Conservation (phyloP, 1,284 basidiomycete species). For the Tausonia pullulans region DNA sequence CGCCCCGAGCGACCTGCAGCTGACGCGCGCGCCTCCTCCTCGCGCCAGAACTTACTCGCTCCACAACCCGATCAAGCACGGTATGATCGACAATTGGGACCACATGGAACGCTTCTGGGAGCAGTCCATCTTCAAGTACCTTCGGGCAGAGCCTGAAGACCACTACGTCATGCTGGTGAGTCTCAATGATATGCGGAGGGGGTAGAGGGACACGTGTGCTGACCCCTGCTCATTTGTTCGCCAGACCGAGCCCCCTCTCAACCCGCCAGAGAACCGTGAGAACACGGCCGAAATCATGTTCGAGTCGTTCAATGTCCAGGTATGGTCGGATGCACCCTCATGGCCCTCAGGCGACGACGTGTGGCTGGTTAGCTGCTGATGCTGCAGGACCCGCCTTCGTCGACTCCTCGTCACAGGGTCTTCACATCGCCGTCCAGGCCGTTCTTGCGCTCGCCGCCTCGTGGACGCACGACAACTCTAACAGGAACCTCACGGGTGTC, state of each 20-base stretch:
- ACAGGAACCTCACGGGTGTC: constrained; percentile 90
- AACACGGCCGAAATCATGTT: constrained; percentile 99
- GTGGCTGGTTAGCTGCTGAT: constrained; percentile 21
- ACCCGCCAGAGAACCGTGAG: constrained; percentile 96
- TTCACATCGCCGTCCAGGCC: constrained; percentile 98
- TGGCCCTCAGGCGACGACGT: constrained; percentile 20
- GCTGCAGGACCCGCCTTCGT: neutral
- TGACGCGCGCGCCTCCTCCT: neutral
- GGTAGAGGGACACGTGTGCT: neutral
- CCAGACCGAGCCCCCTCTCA: constrained; percentile 95
- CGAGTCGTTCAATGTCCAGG: constrained; percentile 95
- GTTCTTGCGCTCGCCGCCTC: constrained; percentile 97
- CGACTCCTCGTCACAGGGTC: constrained; percentile 38
- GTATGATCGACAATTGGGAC: constrained; percentile 99
- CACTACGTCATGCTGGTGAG: constrained; percentile 93
- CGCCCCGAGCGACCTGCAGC: neutral
- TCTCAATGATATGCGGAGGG: constrained; percentile 17
- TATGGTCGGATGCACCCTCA: constrained; percentile 20
- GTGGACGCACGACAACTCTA: constrained; percentile 86
- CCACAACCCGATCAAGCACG: constrained; percentile 94
- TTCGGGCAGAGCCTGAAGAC: constrained; percentile 96
- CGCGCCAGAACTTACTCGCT: constrained; percentile 68
- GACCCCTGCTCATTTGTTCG: neutral
- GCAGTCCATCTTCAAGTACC: constrained; percentile 99
- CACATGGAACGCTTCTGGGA: constrained; percentile 99